These are phyloP conservation scores for Coniochaeta sp. DNA, from an alignment of 2,329 filamentous ascomycete genomes.

Conservation along the genomic window DNA sequence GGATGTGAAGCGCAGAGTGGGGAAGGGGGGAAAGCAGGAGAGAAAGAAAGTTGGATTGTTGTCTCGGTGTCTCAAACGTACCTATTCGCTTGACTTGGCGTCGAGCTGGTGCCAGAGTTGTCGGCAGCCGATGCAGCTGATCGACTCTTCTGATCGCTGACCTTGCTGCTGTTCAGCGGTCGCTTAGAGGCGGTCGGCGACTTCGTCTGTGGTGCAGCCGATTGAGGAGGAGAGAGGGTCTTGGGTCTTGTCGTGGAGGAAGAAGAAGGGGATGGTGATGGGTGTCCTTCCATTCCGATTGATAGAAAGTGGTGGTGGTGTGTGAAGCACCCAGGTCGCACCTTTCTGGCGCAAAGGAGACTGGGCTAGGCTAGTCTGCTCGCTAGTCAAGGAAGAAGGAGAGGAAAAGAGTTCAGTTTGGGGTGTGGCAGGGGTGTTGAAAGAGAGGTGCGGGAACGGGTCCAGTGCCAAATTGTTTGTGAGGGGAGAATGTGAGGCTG, in stretches of 20 bases:
- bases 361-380: not conserved
- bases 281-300: slow-evolving; percentile 19
- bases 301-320: slow-evolving; percentile 1
- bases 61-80: slow-evolving; percentile 20
- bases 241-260: slow-evolving; percentile 8
- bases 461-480: slow-evolving; percentile 1
- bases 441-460: not conserved
- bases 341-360: slow-evolving; percentile 1
- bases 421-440: not conserved
- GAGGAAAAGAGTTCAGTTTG: not conserved
- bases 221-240: slow-evolving; percentile 14
- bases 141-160: slow-evolving; percentile 19
- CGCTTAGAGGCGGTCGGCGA: slow-evolving; percentile 14
- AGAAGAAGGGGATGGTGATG: slow-evolving; percentile 12
- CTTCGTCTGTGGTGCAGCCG: slow-evolving; percentile 14
- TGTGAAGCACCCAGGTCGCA: slow-evolving; percentile 3
- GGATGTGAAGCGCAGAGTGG: slow-evolving; percentile 4
- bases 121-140: slow-evolving; percentile 8
- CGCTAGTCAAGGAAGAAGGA: not conserved
- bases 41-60: slow-evolving; percentile 9
- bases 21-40: not conserved
- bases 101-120: slow-evolving; percentile 12
- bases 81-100: slow-evolving; percentile 18
- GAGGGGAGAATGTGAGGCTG: not conserved
- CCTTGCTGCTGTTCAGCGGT: slow-evolving; percentile 24